These are phyloP conservation scores for Exophiala mesophila DNA, from an alignment of 2,329 filamentous ascomycete genomes.

Conservation along the genomic window DNA sequence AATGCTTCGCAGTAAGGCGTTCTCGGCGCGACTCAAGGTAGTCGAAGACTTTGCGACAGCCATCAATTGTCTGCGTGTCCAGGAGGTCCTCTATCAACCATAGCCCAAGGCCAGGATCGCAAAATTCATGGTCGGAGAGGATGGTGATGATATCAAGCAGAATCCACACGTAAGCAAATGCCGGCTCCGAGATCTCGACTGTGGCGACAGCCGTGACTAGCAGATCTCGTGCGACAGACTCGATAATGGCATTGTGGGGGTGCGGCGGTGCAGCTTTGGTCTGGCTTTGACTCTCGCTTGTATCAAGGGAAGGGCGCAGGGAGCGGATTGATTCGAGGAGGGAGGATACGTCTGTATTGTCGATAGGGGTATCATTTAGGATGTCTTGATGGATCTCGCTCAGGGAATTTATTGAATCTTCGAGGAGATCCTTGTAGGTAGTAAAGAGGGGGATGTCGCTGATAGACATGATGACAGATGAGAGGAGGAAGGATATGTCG, in stretches of 20 bases:
- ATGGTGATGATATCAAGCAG: constrained; percentile 86
- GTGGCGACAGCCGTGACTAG: constrained; percentile 73
- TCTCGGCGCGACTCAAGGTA: constrained; percentile 92
- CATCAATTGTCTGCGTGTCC: constrained; percentile 90
- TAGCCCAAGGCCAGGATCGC: constrained; percentile 75
- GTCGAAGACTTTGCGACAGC: constrained; percentile 86
- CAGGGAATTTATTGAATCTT: constrained; percentile 11
- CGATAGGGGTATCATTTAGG: constrained; percentile 12
- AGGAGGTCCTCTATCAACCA: constrained; percentile 92
- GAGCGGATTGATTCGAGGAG: constrained; percentile 18
- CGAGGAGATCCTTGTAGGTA: constrained; percentile 20
- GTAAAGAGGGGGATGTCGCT: constrained; percentile 19
- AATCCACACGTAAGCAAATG: constrained; percentile 85
- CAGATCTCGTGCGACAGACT: constrained; percentile 74
- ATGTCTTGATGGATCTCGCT: constrained; percentile 11
- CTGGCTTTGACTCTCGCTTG: constrained; percentile 22
- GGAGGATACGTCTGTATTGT: constrained; percentile 20
- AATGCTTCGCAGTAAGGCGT: constrained; percentile 72
- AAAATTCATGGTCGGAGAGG: constrained; percentile 68
- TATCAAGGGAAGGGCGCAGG: constrained; percentile 5
- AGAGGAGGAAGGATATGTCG: not conserved
- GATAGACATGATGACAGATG: constrained; percentile 15
- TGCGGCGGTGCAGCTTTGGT: constrained; percentile 41
- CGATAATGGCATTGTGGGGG: constrained; percentile 63
- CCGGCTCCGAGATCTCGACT: constrained; percentile 68